Evolutionary conservation across 1,139 yeast species (phyloP), one percentile per base, ranked within the genome.

Genomic region (Yamadazyma triangularis): DNA sequence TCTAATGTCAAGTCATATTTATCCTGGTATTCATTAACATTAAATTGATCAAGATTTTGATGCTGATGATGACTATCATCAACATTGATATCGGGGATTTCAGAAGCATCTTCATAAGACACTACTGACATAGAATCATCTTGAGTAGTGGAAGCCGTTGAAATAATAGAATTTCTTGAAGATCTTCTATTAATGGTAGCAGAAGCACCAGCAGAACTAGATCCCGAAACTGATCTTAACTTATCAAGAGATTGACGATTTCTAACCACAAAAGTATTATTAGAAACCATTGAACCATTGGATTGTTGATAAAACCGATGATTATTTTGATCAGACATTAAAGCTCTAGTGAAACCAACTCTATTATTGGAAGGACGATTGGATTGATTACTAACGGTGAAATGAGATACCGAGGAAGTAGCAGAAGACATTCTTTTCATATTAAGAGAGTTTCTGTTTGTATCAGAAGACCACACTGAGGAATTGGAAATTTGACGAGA

Each of bases 1-100:
- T 79, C 85, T 39, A 83, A 59, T 22, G 71, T 69, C 41, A 75
- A 70, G 52, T 81, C 88, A 39, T 68, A 68, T 23, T 62, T 61
- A 52, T 74, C 79, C 45, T 67, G 73, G 45, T 56, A 68, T 36
- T 65, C 65, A 26, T 61, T 58, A 8, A 62, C 61, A 42, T 65
- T 56, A 36, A 67, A 68, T 33, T 64, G 57, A 30, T 66, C 70
- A 36, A 62, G 42, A 6, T 49, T 34, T 25, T 38, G 45, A 26
- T 32, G 33, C 9, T 29, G 25, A 16, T 27, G 29, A 18, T 18
- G 6, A 18, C 6, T 18, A 18, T 50, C 51, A 27, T 41, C 47
- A 16, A 48, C 34, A 4, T 41, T 35, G n/a, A 38, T 27, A 16
- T 43, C 41, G 25, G 51, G 44, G 27, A 58, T 42, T 29, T 60